Percentiles rank a stretch among this genome's conserved stretches.
phyloP scores from a whole-genome alignment of 352 stramenopile genomes.

The Phytophthora capsici region DNA sequence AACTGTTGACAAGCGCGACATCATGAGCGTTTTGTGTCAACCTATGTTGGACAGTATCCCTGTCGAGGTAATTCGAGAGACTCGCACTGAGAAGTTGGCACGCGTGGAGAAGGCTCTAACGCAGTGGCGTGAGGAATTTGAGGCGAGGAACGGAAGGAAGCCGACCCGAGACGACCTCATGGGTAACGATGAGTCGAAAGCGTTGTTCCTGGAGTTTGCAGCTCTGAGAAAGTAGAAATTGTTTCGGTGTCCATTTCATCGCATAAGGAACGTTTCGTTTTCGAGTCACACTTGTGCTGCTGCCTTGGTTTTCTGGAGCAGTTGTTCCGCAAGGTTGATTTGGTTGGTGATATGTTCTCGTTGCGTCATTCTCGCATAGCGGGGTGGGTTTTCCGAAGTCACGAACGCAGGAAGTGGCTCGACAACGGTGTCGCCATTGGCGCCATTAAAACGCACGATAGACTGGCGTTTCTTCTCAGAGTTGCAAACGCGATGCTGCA shows the following conservation, averaged over 20 bases:
- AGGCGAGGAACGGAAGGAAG: conserved; percentile 51
- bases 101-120: conserved; percentile 68
- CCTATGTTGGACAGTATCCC: conserved; percentile 73
- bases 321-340: conserved; percentile 59
- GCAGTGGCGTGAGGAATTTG: conserved; percentile 73
- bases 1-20: conserved; percentile 63
- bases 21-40: conserved; percentile 89
- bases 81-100: conserved; percentile 58
- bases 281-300: conserved; percentile 38
- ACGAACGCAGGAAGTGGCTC: conserved; percentile 70
- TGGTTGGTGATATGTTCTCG: conserved; percentile 65
- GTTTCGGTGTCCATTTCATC: conserved; percentile 8
- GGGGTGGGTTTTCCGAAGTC: conserved; percentile 48
- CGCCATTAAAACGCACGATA: conserved; percentile 85
- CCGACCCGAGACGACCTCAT: conserved; percentile 77
- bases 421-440: conserved; percentile 74
- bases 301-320: conserved; percentile 68
- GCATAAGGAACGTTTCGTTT: background rate
- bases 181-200: conserved; percentile 53
- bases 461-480: conserved; percentile 78
- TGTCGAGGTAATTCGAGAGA: conserved; percentile 55
- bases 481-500: conserved; percentile 83
- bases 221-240: conserved; percentile 64
- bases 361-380: conserved; percentile 72
- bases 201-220: conserved; percentile 78